These are phyloP conservation scores for Fusarium redolens DNA, from an alignment of 2,329 filamentous ascomycete genomes.

Conservation along the genomic window DNA sequence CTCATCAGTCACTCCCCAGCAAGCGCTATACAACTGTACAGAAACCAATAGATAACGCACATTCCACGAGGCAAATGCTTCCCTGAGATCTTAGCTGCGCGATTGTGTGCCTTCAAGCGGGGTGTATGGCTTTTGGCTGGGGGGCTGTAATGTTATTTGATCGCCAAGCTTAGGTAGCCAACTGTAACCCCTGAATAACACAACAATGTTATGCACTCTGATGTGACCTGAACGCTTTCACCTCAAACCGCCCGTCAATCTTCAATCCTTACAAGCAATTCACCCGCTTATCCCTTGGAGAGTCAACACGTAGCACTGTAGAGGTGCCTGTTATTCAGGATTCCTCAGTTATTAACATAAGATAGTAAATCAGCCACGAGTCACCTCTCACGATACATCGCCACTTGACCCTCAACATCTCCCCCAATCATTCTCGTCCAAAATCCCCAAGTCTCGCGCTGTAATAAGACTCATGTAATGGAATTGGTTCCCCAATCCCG, in stretches of 20 bases:
- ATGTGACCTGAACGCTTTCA: conserved; percentile 17
- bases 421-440: conserved; percentile 20
- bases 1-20: neutral
- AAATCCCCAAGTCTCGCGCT: conserved; percentile 4
- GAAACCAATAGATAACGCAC: conserved; percentile 20
- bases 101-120: conserved; percentile 33
- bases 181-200: conserved; percentile 28
- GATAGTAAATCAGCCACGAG: conserved; percentile 11
- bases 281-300: conserved; percentile 13
- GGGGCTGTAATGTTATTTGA: conserved; percentile 21
- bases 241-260: conserved; percentile 3
- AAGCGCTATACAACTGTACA: neutral
- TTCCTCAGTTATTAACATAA: neutral
- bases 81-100: conserved; percentile 28
- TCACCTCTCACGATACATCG: conserved; percentile 9
- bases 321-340: neutral
- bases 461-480: conserved; percentile 25
- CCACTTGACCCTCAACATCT: conserved; percentile 7
- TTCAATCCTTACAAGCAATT: neutral
- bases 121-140: conserved; percentile 22
- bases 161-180: conserved; percentile 10
- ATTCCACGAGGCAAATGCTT: conserved; percentile 35
- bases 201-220: conserved; percentile 10
- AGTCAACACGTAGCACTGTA: conserved; percentile 8
- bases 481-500: conserved; percentile 30